A percentile compares a stretch with the other conserved stretches of the same genome.
These are phyloP conservation scores for Balakata baccata DNA, from an alignment of 345 rosid genomes.

Conservation along the genomic window DNA sequence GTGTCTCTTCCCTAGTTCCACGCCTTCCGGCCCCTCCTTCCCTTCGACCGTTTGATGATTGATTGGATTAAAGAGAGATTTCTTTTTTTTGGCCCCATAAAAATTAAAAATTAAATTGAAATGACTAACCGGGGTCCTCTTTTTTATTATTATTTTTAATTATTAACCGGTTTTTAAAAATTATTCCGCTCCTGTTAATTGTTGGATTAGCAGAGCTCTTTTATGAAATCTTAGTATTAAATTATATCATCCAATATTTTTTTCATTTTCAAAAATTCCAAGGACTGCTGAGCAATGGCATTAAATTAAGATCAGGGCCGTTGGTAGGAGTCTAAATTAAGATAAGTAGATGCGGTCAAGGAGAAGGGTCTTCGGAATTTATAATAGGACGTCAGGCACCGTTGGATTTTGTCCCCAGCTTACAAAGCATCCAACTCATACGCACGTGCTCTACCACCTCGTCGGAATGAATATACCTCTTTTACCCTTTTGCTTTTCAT, in stretches of 20 bases:
- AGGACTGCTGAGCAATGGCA: background rate
- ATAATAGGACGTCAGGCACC: conserved; percentile 42
- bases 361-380: conserved; percentile 25
- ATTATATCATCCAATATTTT: no score
- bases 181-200: no score
- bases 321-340: background rate
- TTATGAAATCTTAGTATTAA: no score
- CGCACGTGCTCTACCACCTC: conserved; percentile 41
- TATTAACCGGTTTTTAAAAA: no score
- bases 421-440: conserved; percentile 36
- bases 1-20: conserved; percentile 2
- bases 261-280: no score
- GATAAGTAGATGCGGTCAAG: conserved; percentile 2
- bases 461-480: conserved; percentile 37
- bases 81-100: no score
- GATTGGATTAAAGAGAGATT: no score
- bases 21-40: background rate
- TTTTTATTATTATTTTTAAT: no score
- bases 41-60: background rate
- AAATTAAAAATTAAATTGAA: no score
- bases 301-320: conserved; percentile 7
- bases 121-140: no score
- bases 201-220: no score
- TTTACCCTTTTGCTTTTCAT: background rate
- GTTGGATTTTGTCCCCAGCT: conserved; percentile 47